Evolutionary conservation across 176 grass and related monocot genomes (phyloP).

Genomic region (Triticum timopheevii): DNA sequence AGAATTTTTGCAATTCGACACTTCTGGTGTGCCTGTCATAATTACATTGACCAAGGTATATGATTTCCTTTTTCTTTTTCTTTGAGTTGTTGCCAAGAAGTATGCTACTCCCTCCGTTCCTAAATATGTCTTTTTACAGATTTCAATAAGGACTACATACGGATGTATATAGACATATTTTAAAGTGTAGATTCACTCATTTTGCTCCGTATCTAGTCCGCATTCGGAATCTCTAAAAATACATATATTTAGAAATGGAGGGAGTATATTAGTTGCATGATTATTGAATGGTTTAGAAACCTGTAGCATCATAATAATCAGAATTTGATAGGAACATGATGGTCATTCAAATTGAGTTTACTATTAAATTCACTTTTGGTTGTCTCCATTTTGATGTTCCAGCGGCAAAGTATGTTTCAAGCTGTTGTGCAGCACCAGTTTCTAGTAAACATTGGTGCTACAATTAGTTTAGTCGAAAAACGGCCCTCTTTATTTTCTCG

Average conservation of each 20-base stretch:
- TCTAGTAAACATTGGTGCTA: no score
- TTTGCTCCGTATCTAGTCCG: no score
- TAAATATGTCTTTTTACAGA: no score
- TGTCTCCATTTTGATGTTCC: background rate
- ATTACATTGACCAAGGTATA: constrained; percentile 86
- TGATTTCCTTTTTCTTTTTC: background rate
- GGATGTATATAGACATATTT: no score
- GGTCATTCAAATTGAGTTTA: background rate
- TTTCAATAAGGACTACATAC: no score
- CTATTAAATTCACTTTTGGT: background rate
- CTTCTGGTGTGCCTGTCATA: constrained; percentile 80
- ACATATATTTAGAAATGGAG: no score
- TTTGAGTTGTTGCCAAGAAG: background rate
- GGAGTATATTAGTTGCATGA: background rate
- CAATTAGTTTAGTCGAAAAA: background rate
- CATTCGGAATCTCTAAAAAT: no score
- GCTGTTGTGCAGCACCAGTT: background rate
- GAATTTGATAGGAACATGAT: background rate
- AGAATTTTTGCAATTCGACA: constrained; percentile 96
- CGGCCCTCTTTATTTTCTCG: background rate
- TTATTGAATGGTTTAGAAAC: background rate
- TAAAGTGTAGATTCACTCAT: no score
- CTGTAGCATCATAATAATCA: background rate
- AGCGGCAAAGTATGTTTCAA: background rate
- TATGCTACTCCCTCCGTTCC: background rate